These are phyloP conservation scores for Harringtonia aguacate DNA, from an alignment of 2,329 filamentous ascomycete genomes.

Conservation along the genomic window DNA sequence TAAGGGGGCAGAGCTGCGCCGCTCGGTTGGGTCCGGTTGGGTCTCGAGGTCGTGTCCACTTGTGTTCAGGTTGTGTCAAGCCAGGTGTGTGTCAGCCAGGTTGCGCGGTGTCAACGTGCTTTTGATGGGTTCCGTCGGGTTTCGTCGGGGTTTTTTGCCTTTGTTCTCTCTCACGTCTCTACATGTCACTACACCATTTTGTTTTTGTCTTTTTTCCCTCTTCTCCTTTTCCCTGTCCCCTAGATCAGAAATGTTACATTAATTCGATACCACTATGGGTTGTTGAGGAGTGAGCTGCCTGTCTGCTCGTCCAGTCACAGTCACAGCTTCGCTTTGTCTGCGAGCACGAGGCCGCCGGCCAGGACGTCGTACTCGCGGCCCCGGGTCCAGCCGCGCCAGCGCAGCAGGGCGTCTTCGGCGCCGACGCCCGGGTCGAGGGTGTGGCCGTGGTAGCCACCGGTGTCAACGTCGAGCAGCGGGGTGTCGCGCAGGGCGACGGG, in stretches of 20 bases:
- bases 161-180: too few relatives aligned
- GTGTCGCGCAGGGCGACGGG: constrained; percentile 58
- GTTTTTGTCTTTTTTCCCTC: neutral
- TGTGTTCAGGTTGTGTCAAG: too few relatives aligned
- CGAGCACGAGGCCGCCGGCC: constrained; percentile 49
- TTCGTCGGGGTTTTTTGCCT: too few relatives aligned
- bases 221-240: neutral
- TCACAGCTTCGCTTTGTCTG: constrained; percentile 24
- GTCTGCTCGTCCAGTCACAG: neutral
- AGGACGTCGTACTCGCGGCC: constrained; percentile 61
- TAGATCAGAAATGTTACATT: neutral
- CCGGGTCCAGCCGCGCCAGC: constrained; percentile 70
- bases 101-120: too few relatives aligned
- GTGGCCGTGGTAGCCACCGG: constrained; percentile 51
- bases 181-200: neutral
- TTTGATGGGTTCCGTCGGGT: too few relatives aligned
- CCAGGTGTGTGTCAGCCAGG: too few relatives aligned
- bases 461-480: constrained; percentile 51
- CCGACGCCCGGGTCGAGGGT: constrained; percentile 56
- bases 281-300: too few relatives aligned
- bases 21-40: too few relatives aligned
- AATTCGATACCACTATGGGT: constrained; percentile 4
- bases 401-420: constrained; percentile 55
- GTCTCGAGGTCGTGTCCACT: too few relatives aligned
- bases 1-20: constrained; percentile 24